phyloP scores from a whole-genome alignment of 805 yeast species.

The Candida peoriensis region DNA sequence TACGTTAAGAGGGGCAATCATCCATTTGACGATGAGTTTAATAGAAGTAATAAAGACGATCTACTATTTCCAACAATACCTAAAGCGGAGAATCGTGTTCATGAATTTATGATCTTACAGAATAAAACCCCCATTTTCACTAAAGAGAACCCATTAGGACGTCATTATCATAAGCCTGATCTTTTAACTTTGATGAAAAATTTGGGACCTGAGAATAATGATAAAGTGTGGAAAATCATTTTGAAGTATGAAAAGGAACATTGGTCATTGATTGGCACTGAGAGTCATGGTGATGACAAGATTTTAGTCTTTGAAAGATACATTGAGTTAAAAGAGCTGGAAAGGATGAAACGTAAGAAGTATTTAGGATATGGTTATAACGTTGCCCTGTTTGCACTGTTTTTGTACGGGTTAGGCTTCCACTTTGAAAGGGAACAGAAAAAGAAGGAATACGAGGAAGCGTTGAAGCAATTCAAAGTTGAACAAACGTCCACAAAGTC shows the following conservation, averaged over 20 bases:
- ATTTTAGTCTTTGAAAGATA: constrained; percentile 37
- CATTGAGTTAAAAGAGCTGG: constrained; percentile 12
- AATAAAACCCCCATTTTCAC: constrained; percentile 20
- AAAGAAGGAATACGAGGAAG: neutral
- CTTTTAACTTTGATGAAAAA: constrained; percentile 35
- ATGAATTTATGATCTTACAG: constrained; percentile 20
- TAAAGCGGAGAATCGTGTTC: constrained; percentile 6
- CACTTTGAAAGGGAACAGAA: constrained; percentile 2
- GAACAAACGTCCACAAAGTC: neutral
- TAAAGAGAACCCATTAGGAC: constrained; percentile 35
- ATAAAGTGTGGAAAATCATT: constrained; percentile 30
- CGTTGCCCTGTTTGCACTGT: neutral
- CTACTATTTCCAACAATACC: constrained; percentile 21
- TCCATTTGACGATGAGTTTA: constrained; percentile 13
- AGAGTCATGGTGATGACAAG: constrained; percentile 27
- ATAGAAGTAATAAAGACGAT: constrained; percentile 11
- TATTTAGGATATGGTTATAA: constrained; percentile 3
- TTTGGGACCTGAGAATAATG: constrained; percentile 32
- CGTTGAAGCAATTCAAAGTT: constrained; percentile 3
- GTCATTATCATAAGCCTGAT: constrained; percentile 33
- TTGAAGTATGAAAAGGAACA: constrained; percentile 35
- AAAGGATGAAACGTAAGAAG: constrained; percentile 3
- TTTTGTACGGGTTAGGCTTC: neutral
- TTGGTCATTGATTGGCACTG: constrained; percentile 49
- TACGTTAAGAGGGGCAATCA: constrained; percentile 8